Evolutionary conservation across 331 rosid species (phyloP).

Genomic region (Rhamnella rubrinervis): DNA sequence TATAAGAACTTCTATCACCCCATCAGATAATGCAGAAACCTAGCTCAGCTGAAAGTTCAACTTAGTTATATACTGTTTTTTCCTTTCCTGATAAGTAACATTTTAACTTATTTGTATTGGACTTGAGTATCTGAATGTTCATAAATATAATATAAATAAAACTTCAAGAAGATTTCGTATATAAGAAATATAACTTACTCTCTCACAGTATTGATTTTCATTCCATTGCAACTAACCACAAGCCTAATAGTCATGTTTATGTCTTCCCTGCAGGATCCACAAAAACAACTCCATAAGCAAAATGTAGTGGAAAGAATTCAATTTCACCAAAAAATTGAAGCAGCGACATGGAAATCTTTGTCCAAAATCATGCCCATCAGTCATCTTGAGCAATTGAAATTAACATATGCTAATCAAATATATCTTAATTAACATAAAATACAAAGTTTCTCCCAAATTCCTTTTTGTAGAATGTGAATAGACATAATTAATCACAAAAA

Average conservation of each 20-base stretch:
- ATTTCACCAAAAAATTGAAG: slow-evolving; percentile 20
- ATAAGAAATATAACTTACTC: slow-evolving; percentile 49
- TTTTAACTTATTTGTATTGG: too few species aligned
- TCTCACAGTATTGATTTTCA: slow-evolving; percentile 73
- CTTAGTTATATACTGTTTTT: background rate
- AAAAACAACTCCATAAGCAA: slow-evolving; percentile 16
- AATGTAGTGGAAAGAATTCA: slow-evolving; percentile 18
- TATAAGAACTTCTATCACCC: background rate
- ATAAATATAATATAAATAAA: too few species aligned
- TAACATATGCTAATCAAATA: background rate
- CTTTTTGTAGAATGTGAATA: background rate
- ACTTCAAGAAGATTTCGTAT: background rate
- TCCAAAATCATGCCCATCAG: too few species aligned
- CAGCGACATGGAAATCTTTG: background rate
- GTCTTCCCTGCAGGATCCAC: slow-evolving; percentile 64
- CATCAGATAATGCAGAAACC: background rate
- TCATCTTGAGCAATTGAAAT: background rate
- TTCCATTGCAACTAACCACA: slow-evolving; percentile 84
- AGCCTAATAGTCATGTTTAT: slow-evolving; percentile 89
- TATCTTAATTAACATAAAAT: too few species aligned
- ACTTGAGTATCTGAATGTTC: too few species aligned
- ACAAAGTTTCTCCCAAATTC: background rate
- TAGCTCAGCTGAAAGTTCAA: background rate
- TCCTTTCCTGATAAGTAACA: too few species aligned
- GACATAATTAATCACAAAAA: background rate